phyloP scores from a whole-genome alignment of 331 rosid genomes.

The Quercus phellos region DNA sequence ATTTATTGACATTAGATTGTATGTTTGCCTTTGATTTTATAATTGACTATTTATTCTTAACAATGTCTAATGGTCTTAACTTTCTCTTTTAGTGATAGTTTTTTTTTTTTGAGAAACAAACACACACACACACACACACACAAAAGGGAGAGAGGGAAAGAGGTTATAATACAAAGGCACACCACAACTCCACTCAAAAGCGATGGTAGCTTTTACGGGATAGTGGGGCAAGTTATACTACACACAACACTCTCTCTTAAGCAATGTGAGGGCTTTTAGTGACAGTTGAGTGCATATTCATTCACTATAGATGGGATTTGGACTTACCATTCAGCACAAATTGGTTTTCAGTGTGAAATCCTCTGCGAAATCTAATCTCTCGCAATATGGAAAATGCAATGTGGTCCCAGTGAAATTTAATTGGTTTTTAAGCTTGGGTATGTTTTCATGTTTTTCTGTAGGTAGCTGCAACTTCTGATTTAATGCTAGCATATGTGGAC shows the following conservation, averaged over 20 bases:
- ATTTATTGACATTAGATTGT: neutral
- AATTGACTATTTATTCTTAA: neutral
- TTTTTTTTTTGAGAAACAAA: no score
- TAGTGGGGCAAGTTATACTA: no score
- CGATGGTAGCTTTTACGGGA: no score
- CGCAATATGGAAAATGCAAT: neutral
- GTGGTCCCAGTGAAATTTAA: neutral
- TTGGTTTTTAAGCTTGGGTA: neutral
- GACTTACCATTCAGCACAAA: neutral
- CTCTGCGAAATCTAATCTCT: neutral
- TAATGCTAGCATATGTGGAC: slow-evolving; percentile 92
- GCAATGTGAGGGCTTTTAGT: neutral
- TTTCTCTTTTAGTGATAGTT: no score
- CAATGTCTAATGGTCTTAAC: neutral
- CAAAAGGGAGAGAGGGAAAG: no score
- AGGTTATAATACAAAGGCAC: no score
- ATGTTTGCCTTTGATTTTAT: neutral
- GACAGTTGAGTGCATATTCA: neutral
- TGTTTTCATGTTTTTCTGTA: slow-evolving; percentile 17
- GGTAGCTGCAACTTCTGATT: slow-evolving; percentile 95
- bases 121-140: no score
- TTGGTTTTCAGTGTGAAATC: neutral
- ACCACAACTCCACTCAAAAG: no score
- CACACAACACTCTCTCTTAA: no score
- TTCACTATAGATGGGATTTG: neutral